Conservation (phyloP, 495 filamentous ascomycete genomes). For the Aspergillus egyptiacus region DNA sequence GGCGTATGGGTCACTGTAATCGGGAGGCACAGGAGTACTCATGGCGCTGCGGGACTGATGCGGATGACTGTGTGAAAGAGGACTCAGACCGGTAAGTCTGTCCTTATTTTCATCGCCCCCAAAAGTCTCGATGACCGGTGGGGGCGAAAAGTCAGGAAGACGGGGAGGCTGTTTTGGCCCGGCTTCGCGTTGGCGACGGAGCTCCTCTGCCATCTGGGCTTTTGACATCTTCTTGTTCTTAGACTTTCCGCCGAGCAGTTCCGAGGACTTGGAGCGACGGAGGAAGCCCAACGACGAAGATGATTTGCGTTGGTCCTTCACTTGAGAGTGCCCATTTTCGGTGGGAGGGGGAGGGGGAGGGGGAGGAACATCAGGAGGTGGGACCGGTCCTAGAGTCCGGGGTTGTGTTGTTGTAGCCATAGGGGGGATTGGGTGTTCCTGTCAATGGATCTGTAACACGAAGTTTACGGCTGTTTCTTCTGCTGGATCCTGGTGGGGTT, state of each 20-base stretch:
- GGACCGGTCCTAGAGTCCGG: conserved; percentile 20
- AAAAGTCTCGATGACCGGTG: conserved; percentile 62
- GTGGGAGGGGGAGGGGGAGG: conserved; percentile 18
- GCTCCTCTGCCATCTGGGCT: conserved; percentile 57
- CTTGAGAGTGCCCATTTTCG: conserved; percentile 25
- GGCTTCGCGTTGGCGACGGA: conserved; percentile 60
- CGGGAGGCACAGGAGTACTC: conserved; percentile 43
- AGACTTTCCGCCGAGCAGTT: conserved; percentile 39
- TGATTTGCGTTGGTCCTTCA: conserved; percentile 29
- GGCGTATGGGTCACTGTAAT: conserved; percentile 66
- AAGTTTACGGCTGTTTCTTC: conserved; percentile 8
- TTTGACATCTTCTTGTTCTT: conserved; percentile 62
- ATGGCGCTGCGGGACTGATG: conserved; percentile 16
- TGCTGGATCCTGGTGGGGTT: conserved; percentile 18
- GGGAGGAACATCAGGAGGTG: conserved; percentile 17
- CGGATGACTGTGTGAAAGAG: conserved; percentile 16
- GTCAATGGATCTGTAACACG: conserved; percentile 25
- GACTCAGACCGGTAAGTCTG: conserved; percentile 54
- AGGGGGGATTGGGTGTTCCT: too few relatives aligned
- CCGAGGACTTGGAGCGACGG: conserved; percentile 75
- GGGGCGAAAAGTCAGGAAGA: conserved; percentile 67
- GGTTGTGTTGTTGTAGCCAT: conserved; percentile 26
- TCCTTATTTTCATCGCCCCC: conserved; percentile 66
- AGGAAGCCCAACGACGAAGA: conserved; percentile 57
- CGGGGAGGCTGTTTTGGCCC: conserved; percentile 67